Evolutionary conservation across 176 grass and related monocot genomes (phyloP), one percentile per base, ranked within the genome.

Genomic region (Themeda triandra): DNA sequence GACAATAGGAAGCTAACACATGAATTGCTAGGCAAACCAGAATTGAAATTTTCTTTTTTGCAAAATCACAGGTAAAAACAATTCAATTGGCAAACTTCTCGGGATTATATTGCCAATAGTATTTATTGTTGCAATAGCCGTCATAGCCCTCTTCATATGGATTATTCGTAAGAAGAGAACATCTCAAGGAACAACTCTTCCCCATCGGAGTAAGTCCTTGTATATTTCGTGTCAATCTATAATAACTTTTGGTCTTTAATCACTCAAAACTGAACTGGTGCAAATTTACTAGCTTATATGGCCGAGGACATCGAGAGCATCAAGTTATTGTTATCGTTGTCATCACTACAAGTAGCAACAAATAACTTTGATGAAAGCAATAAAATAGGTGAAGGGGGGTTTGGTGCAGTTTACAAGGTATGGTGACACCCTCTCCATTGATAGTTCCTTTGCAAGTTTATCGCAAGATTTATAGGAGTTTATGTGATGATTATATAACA

Each of bases 391-490:
- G 71, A 87, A 23, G 86, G 79, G 6, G 85, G 85, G 6, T 87
- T 87, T 13, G 85, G 85, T 60, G 29, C 63, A 36, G 85, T 87
- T 48, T 87, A 77, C 76, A 87, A 77, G 86, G 86, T 87, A 81
- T 27, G 42, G 9, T 65, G 11, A 31, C 24, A 31, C 1, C 31
- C 29, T n/a, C 35, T 44, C 2, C 10, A 41, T 10, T 41, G 11
- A 42, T 19, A 63, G 18, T 23, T 35, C 12, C 0, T 17, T 18
- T 40, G 1, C 0, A 27, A 21, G 8, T 44, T 63, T 29, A 24
- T 24, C 7, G 0, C 36, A 40, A 19, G 32, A 13, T 77, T 27
- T 78, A 17, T 15, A 60, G 29, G 8, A 30, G 15, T 62, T 6
- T 2, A 4, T 25, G 6, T 44, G 13, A 42, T 63, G 41, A 8